Evolutionary conservation across 495 filamentous ascomycete genomes (phyloP), one percentile per base, ranked within the genome.

Genomic region (Trichoderma parareesei): DNA sequence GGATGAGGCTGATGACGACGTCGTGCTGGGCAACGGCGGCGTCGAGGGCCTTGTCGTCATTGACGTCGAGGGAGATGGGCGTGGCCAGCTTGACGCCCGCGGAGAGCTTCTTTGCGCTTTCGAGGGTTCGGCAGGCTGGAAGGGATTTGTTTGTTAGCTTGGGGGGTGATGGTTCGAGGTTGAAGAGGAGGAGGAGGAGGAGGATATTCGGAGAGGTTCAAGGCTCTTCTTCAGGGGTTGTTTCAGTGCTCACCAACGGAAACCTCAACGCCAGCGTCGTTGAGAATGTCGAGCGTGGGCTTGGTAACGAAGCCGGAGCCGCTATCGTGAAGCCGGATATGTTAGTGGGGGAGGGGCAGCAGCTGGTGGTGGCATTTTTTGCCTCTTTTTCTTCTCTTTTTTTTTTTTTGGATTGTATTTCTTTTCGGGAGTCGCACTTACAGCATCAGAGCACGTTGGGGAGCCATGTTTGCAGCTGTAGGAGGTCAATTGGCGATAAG

Each of bases 51-150:
- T 77, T 72, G 35, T 81, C 83, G 70, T 95, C 79, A 64, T 74
- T 85, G 53, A 97, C 94, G 73, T 98, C 92, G 67, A 97, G 85
- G 59, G 90, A 87, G 74, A 93, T 88, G 62, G 90, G 82, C 66
- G 75, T 79, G 64, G 90, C 82, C 69, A 89, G 82, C 74, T 86
- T 81, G 70, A 96, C 81, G 57, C 88, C 90, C 57, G 77, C 81
- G 42, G 83, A 82, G 59, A 98, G 87, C 69, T 84, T 84, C 81
- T 92, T 72, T 62, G 94, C 92, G 44, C 72, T 84, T 64, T 88
- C 83, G 18, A 95, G 81, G 38, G 90, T 97, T 74, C 94, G 81
- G 84, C 93, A 97, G 65, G 94, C 93, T 92, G 65, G 33, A 61
- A 33, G 6, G 10, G 5, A 9, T 33, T 16, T 27, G 35, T 9